Base-by-base conservation (phyloP, 2,329 filamentous ascomycete genomes). In the Sporothrix schenckii region DNA sequence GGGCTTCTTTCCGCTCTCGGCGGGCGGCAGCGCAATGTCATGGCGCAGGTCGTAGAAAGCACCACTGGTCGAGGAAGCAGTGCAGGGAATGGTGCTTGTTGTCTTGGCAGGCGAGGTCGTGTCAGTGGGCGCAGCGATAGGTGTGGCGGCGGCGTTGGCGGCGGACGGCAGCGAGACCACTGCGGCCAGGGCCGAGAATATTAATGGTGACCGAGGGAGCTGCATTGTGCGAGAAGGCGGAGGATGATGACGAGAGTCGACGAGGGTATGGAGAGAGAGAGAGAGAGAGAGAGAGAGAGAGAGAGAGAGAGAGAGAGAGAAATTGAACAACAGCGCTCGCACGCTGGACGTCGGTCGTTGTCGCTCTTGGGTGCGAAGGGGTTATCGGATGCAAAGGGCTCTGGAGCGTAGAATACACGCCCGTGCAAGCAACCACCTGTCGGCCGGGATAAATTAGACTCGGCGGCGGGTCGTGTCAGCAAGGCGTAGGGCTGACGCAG, bases 41-140 rank as follows among this genome's bases (percentile, higher is more conserved):
- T 85, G 83, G 34, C 86, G 82, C 66, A 89, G 79, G 73, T 89
- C 87, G 77, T 86, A 88, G 79, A 87, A 89, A 44, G 85, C 83
- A 68, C 86, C 86, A 71, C 80, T 84, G 3, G 84, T 83, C 13
- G 86, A 85, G 9, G 85, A 84, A 0, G 86, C 86, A 9, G 86
- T 88, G 75, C 87, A 89, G 44, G 83, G 81, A 10, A 79, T 79
- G 39, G 80, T 80, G 0, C 82, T 77, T 1, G 84, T 84, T 0
- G 81, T 78, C 5, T 74, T 73, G 68, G 68, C 70, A 6, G 72
- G 65, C 16, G 65, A 21, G 9, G 66, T 58, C 6, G 68, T 41
- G 39, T 24, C 49, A 14, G 44, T 30, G 5, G 27, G 13, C 11
- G 7, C 41, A 4, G 41, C 11, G n/a, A 39, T n/a, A 39, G 1